Evolutionary conservation across 768 basidiomycete genomes (phyloP).

Genomic region (Rhodotorula babjevae): DNA sequence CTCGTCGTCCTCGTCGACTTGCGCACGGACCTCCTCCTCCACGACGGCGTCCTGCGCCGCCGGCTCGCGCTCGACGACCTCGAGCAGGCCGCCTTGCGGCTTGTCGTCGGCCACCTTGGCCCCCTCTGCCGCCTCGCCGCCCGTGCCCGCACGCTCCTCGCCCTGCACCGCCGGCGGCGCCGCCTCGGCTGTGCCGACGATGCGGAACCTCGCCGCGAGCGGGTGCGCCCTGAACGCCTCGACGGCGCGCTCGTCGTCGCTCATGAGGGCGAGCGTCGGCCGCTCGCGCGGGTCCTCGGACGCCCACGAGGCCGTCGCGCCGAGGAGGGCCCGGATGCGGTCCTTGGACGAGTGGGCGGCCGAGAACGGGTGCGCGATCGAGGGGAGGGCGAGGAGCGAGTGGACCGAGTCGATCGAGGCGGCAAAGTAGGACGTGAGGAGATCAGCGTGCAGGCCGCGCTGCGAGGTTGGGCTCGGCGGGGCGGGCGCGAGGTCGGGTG

Average conservation of each 20-base stretch:
- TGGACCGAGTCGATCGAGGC: conserved; percentile 23
- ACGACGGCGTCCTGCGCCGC: not conserved
- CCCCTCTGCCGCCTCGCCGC: no score
- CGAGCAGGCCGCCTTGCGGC: not conserved
- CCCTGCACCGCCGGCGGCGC: no score
- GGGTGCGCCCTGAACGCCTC: conserved; percentile 15
- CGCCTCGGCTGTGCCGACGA: conserved; percentile 9
- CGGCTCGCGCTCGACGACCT: not conserved
- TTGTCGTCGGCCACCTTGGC: no score
- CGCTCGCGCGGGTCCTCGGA: not conserved
- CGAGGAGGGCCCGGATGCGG: not conserved
- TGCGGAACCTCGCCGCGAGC: conserved; percentile 8
- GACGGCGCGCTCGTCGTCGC: conserved; percentile 23
- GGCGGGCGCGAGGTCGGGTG: not conserved
- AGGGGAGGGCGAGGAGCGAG: conserved; percentile 6
- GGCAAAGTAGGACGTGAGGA: conserved; percentile 20
- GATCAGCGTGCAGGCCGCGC: conserved; percentile 8
- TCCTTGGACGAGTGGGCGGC: not conserved
- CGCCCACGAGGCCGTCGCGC: not conserved
- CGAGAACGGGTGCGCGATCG: not conserved
- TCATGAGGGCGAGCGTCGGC: conserved; percentile 28
- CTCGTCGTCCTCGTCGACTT: not conserved
- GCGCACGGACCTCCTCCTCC: not conserved
- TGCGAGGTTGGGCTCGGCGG: not conserved
- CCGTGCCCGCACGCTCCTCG: no score